Percentiles rank a stretch among this genome's conserved stretches.
Conservation (phyloP, 768 basidiomycete genomes). For the Cystobasidium tubakii region DNA sequence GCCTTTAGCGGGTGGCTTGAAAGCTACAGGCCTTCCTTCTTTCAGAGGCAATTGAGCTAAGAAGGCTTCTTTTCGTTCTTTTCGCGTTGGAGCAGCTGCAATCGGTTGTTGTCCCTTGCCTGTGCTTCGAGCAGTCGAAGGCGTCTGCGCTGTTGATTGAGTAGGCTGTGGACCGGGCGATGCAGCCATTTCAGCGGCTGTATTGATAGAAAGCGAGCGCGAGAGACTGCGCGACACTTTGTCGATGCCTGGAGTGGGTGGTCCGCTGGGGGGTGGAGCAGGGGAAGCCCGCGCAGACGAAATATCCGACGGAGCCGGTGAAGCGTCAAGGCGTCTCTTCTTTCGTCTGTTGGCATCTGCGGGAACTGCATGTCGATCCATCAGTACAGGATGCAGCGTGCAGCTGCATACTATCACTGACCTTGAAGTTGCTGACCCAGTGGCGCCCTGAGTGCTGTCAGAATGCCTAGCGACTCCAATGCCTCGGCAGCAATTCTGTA, state of each 20-base stretch:
- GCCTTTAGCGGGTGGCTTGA: constrained; percentile 46
- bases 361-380: background rate
- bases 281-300: constrained; percentile 23
- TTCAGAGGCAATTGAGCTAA: constrained; percentile 49
- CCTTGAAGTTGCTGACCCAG: constrained; percentile 9
- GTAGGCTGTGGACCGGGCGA: background rate
- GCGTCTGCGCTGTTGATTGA: background rate
- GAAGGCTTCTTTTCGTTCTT: constrained; percentile 1
- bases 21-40: constrained; percentile 50
- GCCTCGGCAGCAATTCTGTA: constrained; percentile 8
- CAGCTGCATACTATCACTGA: background rate
- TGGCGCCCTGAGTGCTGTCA: constrained; percentile 15
- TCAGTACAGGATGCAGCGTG: no score
- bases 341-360: constrained; percentile 21
- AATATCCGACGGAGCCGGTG: constrained; percentile 5
- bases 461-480: constrained; percentile 21
- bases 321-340: constrained; percentile 25
- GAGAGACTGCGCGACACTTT: constrained; percentile 3
- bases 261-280: background rate
- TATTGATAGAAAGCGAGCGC: constrained; percentile 7
- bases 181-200: background rate
- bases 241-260: background rate
- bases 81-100: constrained; percentile 1
- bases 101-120: constrained; percentile 6
- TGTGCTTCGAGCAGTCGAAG: background rate